Base-by-base conservation (phyloP, 345 rosid species). In the Brassica carinata region DNA sequence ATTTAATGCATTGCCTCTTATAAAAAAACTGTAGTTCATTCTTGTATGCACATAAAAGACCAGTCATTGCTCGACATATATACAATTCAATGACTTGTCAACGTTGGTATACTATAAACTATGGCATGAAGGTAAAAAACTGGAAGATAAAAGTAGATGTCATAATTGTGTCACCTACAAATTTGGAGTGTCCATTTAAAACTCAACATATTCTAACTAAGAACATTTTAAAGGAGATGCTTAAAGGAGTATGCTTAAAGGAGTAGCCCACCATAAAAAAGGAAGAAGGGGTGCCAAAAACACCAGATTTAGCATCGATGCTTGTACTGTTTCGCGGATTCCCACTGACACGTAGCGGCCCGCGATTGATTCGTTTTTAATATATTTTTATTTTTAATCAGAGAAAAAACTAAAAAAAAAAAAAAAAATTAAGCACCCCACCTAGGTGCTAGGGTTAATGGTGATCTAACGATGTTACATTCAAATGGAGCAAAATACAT, bases 1-100 rank as follows among this genome's bases (percentile, higher is more conserved):
- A 76, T 81, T 81, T 59, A 81, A 40, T 76, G 43, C 65, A 19
- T 38, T 71, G 73, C 69, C 26, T 73, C 82, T 11, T 11, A 45
- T 48, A 13, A 48, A 48, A n/a, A 15, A 30, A 14, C 14, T 19
- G 51, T 18, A 48, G 1, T 63, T 34, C 71, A 34, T 64, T 63
- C 64, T 69, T 69, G 18, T 23, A 64, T 65, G 18, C 31, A 36
- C 81, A 53, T 61, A 7, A 38, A 68, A 2, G 79, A 43, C 74
- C 80, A 69, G 27, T 69, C 61, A 27, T 58, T 7, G 11, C 11
- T 61, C 53, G 14, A 77, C 62, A 29, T 69, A 18, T 59, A 30
- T 61, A 40, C 26, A 69, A 14, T 14, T 61, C n/a, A 61, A 1
- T 40, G 58, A 77, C 26, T 51, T 31, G 73, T 68, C 61, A 68